These are phyloP conservation scores for Cladosporium phlei DNA, from an alignment of 2,329 filamentous ascomycete species.

Conservation along the genomic window DNA sequence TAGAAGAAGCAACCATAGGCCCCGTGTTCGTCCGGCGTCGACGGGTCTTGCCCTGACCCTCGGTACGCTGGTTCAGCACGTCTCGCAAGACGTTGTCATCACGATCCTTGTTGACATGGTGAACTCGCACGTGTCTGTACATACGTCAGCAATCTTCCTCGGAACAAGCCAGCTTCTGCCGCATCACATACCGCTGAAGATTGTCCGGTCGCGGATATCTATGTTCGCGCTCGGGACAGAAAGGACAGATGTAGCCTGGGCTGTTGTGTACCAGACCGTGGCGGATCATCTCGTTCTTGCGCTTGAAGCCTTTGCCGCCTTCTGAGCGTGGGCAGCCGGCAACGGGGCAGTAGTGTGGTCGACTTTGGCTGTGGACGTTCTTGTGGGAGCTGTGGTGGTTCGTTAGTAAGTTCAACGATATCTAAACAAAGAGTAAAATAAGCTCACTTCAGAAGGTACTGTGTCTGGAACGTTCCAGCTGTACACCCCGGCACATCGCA, in stretches of 20 bases:
- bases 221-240: slow-evolving; percentile 89
- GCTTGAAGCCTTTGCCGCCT: slow-evolving; percentile 63
- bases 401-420: slow-evolving; percentile 3
- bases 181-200: slow-evolving; percentile 68
- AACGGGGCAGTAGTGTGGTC: slow-evolving; percentile 62
- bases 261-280: slow-evolving; percentile 87
- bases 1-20: neutral
- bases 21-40: slow-evolving; percentile 53
- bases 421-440: neutral
- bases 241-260: slow-evolving; percentile 92
- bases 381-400: slow-evolving; percentile 57
- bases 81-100: slow-evolving; percentile 77
- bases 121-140: slow-evolving; percentile 82
- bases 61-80: slow-evolving; percentile 78
- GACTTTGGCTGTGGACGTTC: slow-evolving; percentile 59
- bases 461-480: slow-evolving; percentile 70
- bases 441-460: slow-evolving; percentile 65
- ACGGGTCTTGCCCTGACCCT: slow-evolving; percentile 76
- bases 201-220: slow-evolving; percentile 95
- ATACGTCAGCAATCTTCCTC: slow-evolving; percentile 10
- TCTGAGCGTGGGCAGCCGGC: slow-evolving; percentile 53
- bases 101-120: slow-evolving; percentile 84
- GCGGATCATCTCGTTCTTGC: slow-evolving; percentile 67
- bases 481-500: slow-evolving; percentile 63
- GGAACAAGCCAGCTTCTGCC: no score